Percentiles rank a stretch among this genome's conserved stretches.
These are phyloP conservation scores for Torulaspora franciscae DNA, from an alignment of 805 yeast species.

Conservation along the genomic window DNA sequence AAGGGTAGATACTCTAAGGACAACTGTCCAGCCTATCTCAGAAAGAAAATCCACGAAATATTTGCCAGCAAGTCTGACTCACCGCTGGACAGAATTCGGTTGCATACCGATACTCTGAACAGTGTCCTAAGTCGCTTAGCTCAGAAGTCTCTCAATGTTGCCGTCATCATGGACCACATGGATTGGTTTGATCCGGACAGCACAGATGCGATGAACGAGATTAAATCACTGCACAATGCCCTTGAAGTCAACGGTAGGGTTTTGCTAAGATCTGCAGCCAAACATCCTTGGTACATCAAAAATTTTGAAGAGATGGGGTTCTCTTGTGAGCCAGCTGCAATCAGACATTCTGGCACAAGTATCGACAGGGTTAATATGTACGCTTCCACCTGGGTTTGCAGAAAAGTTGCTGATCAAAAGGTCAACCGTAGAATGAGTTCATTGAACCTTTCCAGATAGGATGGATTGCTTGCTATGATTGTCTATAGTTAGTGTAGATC, in stretches of 20 bases:
- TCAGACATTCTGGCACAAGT: conserved; percentile 55
- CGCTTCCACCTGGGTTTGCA: conserved; percentile 81
- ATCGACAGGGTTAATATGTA: conserved; percentile 85
- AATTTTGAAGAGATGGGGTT: conserved; percentile 67
- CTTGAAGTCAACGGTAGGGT: conserved; percentile 67
- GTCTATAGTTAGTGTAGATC: not conserved
- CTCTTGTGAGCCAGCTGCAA: conserved; percentile 61
- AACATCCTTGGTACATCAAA: conserved; percentile 70
- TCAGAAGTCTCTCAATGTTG: conserved; percentile 61
- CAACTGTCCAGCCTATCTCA: conserved; percentile 75
- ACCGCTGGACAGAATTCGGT: conserved; percentile 64
- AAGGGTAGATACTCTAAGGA: conserved; percentile 53
- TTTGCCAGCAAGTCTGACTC: conserved; percentile 41
- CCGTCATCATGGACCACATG: conserved; percentile 87
- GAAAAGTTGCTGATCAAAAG: not conserved
- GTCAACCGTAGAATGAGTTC: conserved; percentile 8
- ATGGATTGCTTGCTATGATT: not conserved
- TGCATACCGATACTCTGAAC: conserved; percentile 74
- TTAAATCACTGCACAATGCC: conserved; percentile 57
- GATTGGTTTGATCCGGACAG: conserved; percentile 79
- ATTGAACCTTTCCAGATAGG: not conserved
- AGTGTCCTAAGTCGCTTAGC: conserved; percentile 68
- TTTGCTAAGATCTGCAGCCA: conserved; percentile 68
- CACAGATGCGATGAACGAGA: conserved; percentile 59
- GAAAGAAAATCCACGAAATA: conserved; percentile 50